Conservation (phyloP, 768 basidiomycete species). For the Boletus reticulatus region DNA sequence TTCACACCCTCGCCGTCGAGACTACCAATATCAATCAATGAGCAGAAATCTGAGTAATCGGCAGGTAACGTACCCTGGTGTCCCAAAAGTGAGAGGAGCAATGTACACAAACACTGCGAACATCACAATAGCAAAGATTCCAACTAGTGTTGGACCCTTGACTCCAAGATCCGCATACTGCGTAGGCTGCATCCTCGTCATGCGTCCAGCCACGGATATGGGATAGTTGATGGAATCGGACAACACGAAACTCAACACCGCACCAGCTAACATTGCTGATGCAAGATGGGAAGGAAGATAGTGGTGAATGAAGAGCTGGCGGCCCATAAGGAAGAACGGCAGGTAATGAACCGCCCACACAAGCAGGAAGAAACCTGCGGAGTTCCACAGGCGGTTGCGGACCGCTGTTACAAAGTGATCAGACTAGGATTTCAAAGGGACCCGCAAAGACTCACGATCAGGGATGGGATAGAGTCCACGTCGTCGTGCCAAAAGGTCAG, state of each 20-base stretch:
- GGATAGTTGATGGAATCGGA: conserved; percentile 93
- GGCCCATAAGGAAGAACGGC: conserved; percentile 97
- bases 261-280: conserved; percentile 88
- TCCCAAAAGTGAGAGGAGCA: conserved; percentile 91
- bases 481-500: conserved; percentile 85
- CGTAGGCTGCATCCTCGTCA: conserved; percentile 48
- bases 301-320: conserved; percentile 96
- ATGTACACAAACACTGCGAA: conserved; percentile 71
- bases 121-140: conserved; percentile 55
- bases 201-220: conserved; percentile 71
- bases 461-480: conserved; percentile 84
- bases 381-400: conserved; percentile 93
- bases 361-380: conserved; percentile 91
- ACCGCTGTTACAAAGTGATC: conserved; percentile 53
- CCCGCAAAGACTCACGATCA: conserved; percentile 59
- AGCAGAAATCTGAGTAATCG: conserved; percentile 4
- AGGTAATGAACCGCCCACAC: conserved; percentile 95
- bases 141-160: conserved; percentile 67
- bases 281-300: conserved; percentile 96
- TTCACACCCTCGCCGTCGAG: conserved; percentile 86
- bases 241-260: conserved; percentile 86
- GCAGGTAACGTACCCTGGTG: conserved; percentile 73
- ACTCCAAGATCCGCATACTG: conserved; percentile 75
- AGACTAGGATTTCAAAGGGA: neutral
- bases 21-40: conserved; percentile 39